Percentiles rank a stretch among this genome's conserved stretches.
These are phyloP conservation scores for Karstenula rhodostoma DNA, from an alignment of 2,329 filamentous ascomycete species.

Conservation along the genomic window DNA sequence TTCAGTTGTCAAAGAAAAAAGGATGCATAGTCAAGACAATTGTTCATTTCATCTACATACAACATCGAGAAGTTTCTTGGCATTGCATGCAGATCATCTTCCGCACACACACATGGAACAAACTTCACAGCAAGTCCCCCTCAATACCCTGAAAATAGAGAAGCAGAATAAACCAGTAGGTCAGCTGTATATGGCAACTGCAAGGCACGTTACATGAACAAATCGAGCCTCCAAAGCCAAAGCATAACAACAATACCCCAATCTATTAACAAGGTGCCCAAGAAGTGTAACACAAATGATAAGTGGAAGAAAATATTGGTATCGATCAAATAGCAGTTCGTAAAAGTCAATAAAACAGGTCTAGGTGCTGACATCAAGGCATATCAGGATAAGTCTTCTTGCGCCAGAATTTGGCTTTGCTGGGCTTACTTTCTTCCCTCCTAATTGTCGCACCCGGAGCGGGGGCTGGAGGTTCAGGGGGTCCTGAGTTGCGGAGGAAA, in stretches of 20 bases:
- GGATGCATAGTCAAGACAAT: not conserved
- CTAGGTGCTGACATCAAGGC: constrained; percentile 14
- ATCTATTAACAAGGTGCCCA: constrained; percentile 3
- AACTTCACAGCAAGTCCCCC: not conserved
- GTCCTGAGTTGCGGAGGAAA: constrained; percentile 53
- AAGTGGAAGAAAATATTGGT: not conserved
- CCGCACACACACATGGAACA: not conserved
- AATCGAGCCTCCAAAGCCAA: not conserved
- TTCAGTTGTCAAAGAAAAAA: not conserved
- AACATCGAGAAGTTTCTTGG: not conserved
- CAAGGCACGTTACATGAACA: not conserved
- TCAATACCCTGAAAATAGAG: not conserved
- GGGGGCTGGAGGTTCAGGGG: constrained; percentile 37
- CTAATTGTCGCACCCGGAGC: constrained; percentile 20
- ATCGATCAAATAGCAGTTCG: not conserved
- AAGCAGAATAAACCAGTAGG: not conserved
- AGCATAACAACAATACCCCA: not conserved
- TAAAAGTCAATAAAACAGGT: not conserved
- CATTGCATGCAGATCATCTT: not conserved
- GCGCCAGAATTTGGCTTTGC: constrained; percentile 43
- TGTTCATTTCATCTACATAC: constrained; percentile 2
- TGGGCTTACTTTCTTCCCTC: constrained; percentile 45
- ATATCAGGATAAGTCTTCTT: constrained; percentile 35
- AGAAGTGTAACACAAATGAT: constrained; percentile 1
- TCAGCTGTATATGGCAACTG: not conserved